Evolutionary conservation across 2,329 filamentous ascomycete species (phyloP), one percentile per base, ranked within the genome.

Genomic region (Plenodomus tracheiphilus): DNA sequence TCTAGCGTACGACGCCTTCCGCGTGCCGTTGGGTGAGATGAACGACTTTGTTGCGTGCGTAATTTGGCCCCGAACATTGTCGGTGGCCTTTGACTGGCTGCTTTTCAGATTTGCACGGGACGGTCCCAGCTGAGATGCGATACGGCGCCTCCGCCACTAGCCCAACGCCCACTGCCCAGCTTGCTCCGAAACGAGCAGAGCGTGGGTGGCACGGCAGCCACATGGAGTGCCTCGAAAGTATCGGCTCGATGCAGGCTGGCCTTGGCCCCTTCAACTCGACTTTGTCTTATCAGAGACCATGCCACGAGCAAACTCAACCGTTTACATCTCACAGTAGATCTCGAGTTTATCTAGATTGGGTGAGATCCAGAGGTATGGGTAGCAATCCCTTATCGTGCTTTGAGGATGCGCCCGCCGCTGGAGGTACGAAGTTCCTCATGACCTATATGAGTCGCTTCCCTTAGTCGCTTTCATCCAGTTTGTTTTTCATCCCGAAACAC

Each of bases 231-330:
- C 34, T 42, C 20, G 30, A 41, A 34, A 41, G 39, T 34, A 15
- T 46, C 41, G 36, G 16, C 32, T 41, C 34, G 25, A 45, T 51
- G 45, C 53, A 45, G 35, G 39, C 35, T 42, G 25, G 53, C 34
- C 52, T 47, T 49, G 46, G 53, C 48, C 42, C 35, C 19, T 17
- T 18, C 25, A 40, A 44, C 22, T 39, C 25, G 46, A 46, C n/a
- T 34, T 41, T 34, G 43, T 43, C 53, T 51, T 51, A 57, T 55
- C 50, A 36, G 37, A 51, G 46, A 49, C 41, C 39, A 40, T 25
- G 43, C 38, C 19, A 35, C 37, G 42, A 45, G 32, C 28, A 36
- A 41, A 46, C 43, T 28, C 49, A 49, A 20, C 19, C 19, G 9
- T 10, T 25, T 10, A 37, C 13, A 36, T n/a, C 30, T 4, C 38